Conservation (phyloP, 2,329 filamentous ascomycete genomes). For the Triangularia setosa region DNA sequence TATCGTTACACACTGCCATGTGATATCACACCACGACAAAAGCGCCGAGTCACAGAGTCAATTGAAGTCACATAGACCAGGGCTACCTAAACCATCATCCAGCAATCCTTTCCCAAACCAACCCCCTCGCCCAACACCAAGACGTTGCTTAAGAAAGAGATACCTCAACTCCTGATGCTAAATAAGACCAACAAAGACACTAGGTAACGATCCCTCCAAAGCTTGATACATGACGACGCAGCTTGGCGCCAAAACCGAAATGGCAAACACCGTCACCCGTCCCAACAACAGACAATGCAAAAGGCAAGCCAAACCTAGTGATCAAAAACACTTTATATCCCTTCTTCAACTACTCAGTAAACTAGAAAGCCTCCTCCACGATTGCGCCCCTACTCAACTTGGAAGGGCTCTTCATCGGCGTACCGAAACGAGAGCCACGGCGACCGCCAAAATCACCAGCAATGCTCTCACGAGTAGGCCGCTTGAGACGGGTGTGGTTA, state of each 20-base stretch:
- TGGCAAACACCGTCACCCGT: not conserved
- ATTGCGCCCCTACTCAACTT: constrained; percentile 79
- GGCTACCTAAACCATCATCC: not conserved
- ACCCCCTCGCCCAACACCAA: not conserved
- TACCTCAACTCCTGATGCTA: constrained; percentile 5
- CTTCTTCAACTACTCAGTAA: not conserved
- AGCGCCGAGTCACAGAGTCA: not conserved
- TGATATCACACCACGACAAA: not conserved
- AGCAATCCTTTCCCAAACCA: not conserved
- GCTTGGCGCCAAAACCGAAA: not conserved
- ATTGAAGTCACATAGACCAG: not conserved
- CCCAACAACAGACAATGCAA: not conserved
- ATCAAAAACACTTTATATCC: not conserved
- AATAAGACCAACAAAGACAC: not conserved
- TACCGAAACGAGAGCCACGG: constrained; percentile 50
- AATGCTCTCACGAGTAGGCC: constrained; percentile 90
- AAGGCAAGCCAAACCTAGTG: not conserved
- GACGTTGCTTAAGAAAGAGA: not conserved
- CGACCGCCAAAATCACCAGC: constrained; percentile 54
- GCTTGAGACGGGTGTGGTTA: constrained; percentile 76
- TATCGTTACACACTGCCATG: not conserved
- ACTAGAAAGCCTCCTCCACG: constrained; percentile 42
- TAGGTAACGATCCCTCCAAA: not conserved
- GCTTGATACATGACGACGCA: not conserved
- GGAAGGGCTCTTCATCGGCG: constrained; percentile 56